These are phyloP conservation scores for Nakaseomyces uthaithaninus DNA, from an alignment of 1,139 yeast genomes.

Conservation along the genomic window DNA sequence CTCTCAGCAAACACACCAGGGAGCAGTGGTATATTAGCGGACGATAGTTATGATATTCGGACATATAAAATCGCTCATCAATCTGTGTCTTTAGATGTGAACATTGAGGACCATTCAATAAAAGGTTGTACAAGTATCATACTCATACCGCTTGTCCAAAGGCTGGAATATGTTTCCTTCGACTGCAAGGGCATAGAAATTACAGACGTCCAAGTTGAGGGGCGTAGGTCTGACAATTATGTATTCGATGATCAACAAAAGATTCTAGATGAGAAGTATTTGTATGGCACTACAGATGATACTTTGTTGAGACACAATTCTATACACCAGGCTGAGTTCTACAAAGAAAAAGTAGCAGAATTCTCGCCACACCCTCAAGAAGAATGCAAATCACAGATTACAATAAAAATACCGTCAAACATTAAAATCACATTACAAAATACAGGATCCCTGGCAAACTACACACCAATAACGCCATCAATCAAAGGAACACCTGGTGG, in stretches of 20 bases:
- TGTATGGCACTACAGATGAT: conserved; percentile 13
- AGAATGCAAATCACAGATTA: conserved; percentile 60
- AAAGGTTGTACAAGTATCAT: conserved; percentile 81
- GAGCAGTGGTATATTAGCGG: background rate
- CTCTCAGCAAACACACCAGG: conserved; percentile 8
- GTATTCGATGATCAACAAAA: conserved; percentile 42
- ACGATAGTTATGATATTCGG: background rate
- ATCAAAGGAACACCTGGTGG: conserved; percentile 37
- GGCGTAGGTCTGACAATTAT: conserved; percentile 46
- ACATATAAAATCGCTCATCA: conserved; percentile 58
- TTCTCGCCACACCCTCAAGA: conserved; percentile 49
- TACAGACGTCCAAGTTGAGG: conserved; percentile 50
- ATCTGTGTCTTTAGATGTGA: conserved; percentile 58
- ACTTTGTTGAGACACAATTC: conserved; percentile 21
- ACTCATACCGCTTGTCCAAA: conserved; percentile 58
- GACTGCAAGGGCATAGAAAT: conserved; percentile 78
- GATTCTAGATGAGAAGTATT: conserved; percentile 19
- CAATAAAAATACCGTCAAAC: conserved; percentile 63
- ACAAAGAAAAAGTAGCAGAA: conserved; percentile 55
- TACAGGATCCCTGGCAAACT: conserved; percentile 39
- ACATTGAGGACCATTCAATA: conserved; percentile 44
- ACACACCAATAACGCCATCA: conserved; percentile 40
- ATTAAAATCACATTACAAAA: conserved; percentile 57
- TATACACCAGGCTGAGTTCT: conserved; percentile 43
- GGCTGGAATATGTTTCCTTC: conserved; percentile 51